Evolutionary conservation across 805 yeast species (phyloP).

Genomic region (Hanseniaspora lindneri): DNA sequence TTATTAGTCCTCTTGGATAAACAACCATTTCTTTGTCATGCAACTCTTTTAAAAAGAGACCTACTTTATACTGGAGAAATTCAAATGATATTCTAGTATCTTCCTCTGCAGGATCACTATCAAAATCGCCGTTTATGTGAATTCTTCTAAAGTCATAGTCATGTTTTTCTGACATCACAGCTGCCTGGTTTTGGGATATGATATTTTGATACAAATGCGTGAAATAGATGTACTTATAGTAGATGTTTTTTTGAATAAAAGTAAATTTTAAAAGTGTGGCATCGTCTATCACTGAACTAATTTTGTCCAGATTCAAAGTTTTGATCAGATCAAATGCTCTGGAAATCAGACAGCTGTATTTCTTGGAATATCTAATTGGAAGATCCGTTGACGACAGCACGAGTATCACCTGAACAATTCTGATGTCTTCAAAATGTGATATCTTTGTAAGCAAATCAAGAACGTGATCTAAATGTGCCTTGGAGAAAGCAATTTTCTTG

Average conservation of each 20-base stretch:
- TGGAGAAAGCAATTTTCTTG: conserved; percentile 14
- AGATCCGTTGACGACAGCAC: conserved; percentile 25
- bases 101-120: background rate
- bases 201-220: conserved; percentile 2
- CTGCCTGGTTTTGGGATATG: background rate
- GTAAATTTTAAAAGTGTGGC: conserved; percentile 10
- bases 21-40: conserved; percentile 13
- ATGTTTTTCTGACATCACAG: conserved; percentile 2
- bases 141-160: conserved; percentile 14
- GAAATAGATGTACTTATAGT: conserved; percentile 7
- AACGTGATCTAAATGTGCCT: conserved; percentile 19
- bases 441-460: conserved; percentile 19
- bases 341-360: conserved; percentile 21
- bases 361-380: conserved; percentile 14
- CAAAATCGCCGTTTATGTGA: background rate
- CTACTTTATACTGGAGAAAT: conserved; percentile 6
- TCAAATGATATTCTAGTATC: conserved; percentile 1
- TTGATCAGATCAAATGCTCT: conserved; percentile 24
- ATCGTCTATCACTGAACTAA: conserved; percentile 18
- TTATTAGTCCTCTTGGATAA: conserved; percentile 6
- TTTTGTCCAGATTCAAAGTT: conserved; percentile 21
- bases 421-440: conserved; percentile 23
- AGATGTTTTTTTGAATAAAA: conserved; percentile 10
- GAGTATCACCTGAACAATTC: conserved; percentile 23
- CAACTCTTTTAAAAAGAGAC: conserved; percentile 11